A percentile compares a stretch with the other conserved stretches of the same genome.
phyloP scores from a whole-genome alignment of 331 rosid species.

The Spiraea crenata region DNA sequence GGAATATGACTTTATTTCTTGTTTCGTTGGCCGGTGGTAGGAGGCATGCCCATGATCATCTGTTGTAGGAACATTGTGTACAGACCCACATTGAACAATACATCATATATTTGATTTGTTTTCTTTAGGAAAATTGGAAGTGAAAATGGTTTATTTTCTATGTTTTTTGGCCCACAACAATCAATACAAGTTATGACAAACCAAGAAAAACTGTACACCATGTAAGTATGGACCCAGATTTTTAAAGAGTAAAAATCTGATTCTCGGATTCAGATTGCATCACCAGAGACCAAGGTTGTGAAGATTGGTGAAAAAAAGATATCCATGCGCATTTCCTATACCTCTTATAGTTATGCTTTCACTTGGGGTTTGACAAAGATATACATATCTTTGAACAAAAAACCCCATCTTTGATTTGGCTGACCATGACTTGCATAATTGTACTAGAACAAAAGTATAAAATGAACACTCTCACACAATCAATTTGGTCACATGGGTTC shows the following conservation, averaged over 20 bases:
- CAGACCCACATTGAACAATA: neutral
- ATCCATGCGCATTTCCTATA: neutral
- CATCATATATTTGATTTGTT: neutral
- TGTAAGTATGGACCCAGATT: neutral
- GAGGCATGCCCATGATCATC: conserved; percentile 9
- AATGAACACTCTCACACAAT: too few species aligned
- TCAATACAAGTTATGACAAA: neutral
- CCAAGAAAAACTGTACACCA: neutral
- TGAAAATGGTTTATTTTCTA: too few species aligned
- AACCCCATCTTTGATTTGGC: conserved; percentile 10
- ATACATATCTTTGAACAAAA: neutral
- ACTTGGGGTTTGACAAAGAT: neutral
- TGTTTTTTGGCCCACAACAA: too few species aligned
- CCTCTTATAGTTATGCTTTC: neutral
- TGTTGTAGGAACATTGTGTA: neutral
- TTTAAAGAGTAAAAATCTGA: neutral
- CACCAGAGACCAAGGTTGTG: neutral
- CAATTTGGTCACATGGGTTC: too few species aligned
- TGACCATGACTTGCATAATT: neutral
- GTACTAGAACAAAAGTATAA: too few species aligned
- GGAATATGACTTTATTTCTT: too few species aligned
- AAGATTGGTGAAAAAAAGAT: neutral
- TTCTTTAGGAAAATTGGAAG: neutral
- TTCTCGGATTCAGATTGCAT: conserved; percentile 1
- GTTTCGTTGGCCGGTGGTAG: conserved; percentile 7